Base-by-base conservation (phyloP, 2,329 filamentous ascomycete species). In the Annulohypoxylon truncatum region DNA sequence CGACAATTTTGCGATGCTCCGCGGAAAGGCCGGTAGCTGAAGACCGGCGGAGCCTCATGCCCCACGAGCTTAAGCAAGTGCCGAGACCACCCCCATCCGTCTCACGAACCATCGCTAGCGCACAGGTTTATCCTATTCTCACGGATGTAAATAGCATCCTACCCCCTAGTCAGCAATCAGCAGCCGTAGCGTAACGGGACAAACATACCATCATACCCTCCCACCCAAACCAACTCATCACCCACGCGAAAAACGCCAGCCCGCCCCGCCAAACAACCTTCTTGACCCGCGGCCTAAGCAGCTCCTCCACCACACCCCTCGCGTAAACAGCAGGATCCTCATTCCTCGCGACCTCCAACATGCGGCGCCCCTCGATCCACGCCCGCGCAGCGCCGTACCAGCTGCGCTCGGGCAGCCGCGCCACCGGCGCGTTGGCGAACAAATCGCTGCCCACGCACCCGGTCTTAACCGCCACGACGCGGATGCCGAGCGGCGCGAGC, bases 161-260 rank as follows among this genome's bases (percentile, higher is more conserved):
- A n/a, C n/a, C 15, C 15, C 20, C 9, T 6, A 13, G 50, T 66
- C 15, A 63, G 57, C 22, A 35, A 33, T 7, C 26, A 18, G 15
- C 10, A 31, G 29, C 22, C 10, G 6, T 10, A 20, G 8, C 15
- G 38, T n/a, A 10, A 22, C 3, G n/a, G n/a, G 8, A 12, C 10
- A 13, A 24, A 58, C 69, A 72, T 44, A 73, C 71, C 47, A 71
- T 46, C 48, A 73, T 72, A n/a, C 71, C 68, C 42, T 74, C 72
- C 72, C 71, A 73, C 6, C 70, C 70, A 42, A 75, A 68, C 67
- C 71, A 75, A 26, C 67, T 73, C 42, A 74, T 35, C 9, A 73
- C 33, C 73, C 73, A 74, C 15, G 68, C 67, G 2, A 71, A 42
- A 2, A 63, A 69, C 28, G 66, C 31, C 53, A 70, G 55, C 2